Conservation (phyloP, 192 early-diverging fungal genomes). For the Coemansia sp. region DNA sequence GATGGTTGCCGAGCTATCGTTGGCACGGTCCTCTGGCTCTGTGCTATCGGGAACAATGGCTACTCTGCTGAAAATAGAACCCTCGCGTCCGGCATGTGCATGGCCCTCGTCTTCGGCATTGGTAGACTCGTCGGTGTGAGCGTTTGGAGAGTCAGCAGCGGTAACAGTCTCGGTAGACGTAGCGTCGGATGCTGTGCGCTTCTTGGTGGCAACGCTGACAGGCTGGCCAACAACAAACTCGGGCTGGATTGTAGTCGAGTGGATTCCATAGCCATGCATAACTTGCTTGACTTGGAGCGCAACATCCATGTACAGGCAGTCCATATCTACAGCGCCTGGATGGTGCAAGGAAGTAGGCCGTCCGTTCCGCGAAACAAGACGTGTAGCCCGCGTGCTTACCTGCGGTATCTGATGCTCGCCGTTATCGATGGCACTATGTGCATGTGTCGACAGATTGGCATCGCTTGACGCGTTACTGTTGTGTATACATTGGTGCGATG, state of each 20-base stretch:
- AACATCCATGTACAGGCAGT: constrained; percentile 69
- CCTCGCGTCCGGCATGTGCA: constrained; percentile 17
- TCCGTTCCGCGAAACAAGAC: constrained; percentile 33
- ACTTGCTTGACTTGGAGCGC: constrained; percentile 70
- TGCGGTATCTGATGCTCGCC: constrained; percentile 3
- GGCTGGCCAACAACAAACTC: constrained; percentile 69
- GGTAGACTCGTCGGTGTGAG: background rate
- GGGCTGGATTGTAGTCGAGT: constrained; percentile 89
- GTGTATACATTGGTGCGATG: constrained; percentile 47
- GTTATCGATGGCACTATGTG: constrained; percentile 4
- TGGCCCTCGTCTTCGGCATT: background rate
- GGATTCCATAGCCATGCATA: constrained; percentile 79
- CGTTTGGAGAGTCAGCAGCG: background rate
- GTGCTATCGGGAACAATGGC: constrained; percentile 29
- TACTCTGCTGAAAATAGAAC: constrained; percentile 36
- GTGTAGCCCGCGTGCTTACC: constrained; percentile 12
- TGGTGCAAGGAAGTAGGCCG: constrained; percentile 14
- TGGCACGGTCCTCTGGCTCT: constrained; percentile 9
- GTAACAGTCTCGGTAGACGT: background rate
- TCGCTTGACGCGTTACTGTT: constrained; percentile 41
- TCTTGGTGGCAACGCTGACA: constrained; percentile 32
- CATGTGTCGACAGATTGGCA: constrained; percentile 15
- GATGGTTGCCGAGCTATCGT: constrained; percentile 33
- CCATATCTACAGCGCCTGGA: constrained; percentile 39
- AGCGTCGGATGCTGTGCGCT: constrained; percentile 1